Evolutionary conservation across 2,329 filamentous ascomycete genomes (phyloP).

Genomic region (Fusarium neocosmosporiellum): DNA sequence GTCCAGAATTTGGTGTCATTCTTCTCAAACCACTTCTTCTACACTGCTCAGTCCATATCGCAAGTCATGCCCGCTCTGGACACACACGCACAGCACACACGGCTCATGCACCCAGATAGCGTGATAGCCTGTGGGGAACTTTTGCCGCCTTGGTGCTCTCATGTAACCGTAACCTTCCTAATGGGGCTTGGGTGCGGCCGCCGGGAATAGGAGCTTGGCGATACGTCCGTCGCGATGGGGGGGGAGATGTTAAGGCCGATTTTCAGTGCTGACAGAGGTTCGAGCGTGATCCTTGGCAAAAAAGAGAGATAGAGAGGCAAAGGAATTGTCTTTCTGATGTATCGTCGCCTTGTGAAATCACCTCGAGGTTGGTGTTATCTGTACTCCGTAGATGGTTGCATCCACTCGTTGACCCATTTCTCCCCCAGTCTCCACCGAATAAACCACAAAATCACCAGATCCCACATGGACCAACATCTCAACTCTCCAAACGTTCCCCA

Average conservation of each 20-base stretch:
- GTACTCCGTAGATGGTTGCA: slow-evolving; percentile 2
- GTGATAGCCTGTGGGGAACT: neutral
- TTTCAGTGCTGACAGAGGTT: neutral
- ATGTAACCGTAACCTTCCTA: slow-evolving; percentile 40
- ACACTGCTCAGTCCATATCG: neutral
- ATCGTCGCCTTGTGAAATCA: neutral
- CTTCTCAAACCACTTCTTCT: neutral
- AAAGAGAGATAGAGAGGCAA: neutral
- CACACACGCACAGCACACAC: neutral
- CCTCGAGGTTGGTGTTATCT: neutral
- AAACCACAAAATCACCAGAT: slow-evolving; percentile 9
- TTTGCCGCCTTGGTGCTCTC: neutral
- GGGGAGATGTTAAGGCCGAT: neutral
- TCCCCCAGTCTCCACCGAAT: slow-evolving; percentile 22
- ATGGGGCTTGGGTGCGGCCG: slow-evolving; percentile 2
- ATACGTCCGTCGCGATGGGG: slow-evolving; percentile 5
- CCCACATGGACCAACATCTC: neutral
- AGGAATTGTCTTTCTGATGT: neutral
- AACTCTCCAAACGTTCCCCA: neutral
- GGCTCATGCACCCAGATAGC: neutral
- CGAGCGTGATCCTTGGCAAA: neutral
- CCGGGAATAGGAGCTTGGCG: slow-evolving; percentile 17
- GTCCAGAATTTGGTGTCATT: neutral
- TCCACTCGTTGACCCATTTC: neutral
- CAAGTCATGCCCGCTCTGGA: neutral